These are phyloP conservation scores for Styphnolobium japonicum DNA, from an alignment of 306 rosid genomes.

Conservation along the genomic window DNA sequence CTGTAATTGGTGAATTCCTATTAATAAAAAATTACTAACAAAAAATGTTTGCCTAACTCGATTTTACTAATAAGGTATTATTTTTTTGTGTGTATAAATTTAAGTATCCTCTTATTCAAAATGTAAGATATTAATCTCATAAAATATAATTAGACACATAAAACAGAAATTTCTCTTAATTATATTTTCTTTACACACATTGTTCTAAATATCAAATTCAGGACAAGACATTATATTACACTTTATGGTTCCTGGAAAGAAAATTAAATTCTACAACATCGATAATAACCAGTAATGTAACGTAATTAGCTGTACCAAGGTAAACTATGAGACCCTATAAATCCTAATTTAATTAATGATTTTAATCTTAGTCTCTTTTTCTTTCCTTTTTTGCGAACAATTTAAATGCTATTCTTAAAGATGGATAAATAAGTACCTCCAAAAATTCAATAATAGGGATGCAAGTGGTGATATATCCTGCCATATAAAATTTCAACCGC, in stretches of 20 bases:
- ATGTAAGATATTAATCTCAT: too few relatives aligned
- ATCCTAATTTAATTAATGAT: neutral
- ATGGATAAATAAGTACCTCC: neutral
- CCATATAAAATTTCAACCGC: neutral
- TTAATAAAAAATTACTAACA: too few relatives aligned
- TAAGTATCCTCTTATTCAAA: too few relatives aligned
- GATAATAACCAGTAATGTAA: neutral
- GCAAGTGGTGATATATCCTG: neutral
- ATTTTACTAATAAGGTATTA: too few relatives aligned
- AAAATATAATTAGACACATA: too few relatives aligned
- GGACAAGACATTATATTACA: too few relatives aligned
- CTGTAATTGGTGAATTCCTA: too few relatives aligned
- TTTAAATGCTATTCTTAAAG: neutral
- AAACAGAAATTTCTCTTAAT: too few relatives aligned
- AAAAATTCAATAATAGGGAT: neutral
- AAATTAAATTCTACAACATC: neutral
- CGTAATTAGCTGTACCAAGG: neutral
- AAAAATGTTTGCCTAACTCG: too few relatives aligned
- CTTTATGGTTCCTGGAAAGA: neutral
- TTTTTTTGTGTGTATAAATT: too few relatives aligned
- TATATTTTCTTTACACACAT: too few relatives aligned
- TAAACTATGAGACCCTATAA: neutral
- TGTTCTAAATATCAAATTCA: too few relatives aligned
- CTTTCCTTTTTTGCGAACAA: slow-evolving; percentile 4
- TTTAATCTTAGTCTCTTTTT: slow-evolving; percentile 5